Evolutionary conservation across 2,329 filamentous ascomycete genomes (phyloP).

Genomic region (Pezicula rhizophila): DNA sequence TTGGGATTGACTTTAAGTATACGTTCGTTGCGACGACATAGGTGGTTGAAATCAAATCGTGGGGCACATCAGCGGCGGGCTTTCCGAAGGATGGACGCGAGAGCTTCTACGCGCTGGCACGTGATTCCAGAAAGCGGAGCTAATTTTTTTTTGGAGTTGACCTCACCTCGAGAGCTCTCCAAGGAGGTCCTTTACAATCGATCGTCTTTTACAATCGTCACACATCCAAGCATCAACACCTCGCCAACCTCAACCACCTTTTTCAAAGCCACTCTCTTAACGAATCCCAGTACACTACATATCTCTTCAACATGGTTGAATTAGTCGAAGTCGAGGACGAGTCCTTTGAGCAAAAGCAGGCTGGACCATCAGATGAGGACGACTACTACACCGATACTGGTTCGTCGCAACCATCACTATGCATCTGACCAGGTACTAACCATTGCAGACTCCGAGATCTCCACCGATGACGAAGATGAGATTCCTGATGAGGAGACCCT

Average conservation of each 20-base stretch:
- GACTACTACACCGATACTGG: slow-evolving; percentile 91
- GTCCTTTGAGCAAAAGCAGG: slow-evolving; percentile 73
- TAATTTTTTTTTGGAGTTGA: not conserved
- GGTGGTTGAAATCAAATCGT: no score
- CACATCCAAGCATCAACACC: not conserved
- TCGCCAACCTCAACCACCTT: not conserved
- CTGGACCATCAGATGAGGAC: slow-evolving; percentile 62
- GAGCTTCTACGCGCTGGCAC: no score
- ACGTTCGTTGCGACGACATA: no score
- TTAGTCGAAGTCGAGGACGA: slow-evolving; percentile 96
- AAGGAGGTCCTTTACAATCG: not conserved
- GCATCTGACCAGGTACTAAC: slow-evolving; percentile 11
- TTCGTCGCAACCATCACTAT: slow-evolving; percentile 36
- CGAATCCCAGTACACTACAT: not conserved
- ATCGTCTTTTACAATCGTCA: no score
- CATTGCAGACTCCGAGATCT: slow-evolving; percentile 70
- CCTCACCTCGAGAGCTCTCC: not conserved
- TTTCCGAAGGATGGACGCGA: not conserved
- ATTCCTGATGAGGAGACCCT: slow-evolving; percentile 50
- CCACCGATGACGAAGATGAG: slow-evolving; percentile 69
- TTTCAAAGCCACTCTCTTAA: not conserved
- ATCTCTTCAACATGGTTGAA: slow-evolving; percentile 70
- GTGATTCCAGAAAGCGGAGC: not conserved
- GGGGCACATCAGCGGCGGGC: no score
- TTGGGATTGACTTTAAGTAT: no score